These are phyloP conservation scores for Sporothrix mexicana DNA, from an alignment of 2,329 filamentous ascomycete genomes.

Conservation along the genomic window DNA sequence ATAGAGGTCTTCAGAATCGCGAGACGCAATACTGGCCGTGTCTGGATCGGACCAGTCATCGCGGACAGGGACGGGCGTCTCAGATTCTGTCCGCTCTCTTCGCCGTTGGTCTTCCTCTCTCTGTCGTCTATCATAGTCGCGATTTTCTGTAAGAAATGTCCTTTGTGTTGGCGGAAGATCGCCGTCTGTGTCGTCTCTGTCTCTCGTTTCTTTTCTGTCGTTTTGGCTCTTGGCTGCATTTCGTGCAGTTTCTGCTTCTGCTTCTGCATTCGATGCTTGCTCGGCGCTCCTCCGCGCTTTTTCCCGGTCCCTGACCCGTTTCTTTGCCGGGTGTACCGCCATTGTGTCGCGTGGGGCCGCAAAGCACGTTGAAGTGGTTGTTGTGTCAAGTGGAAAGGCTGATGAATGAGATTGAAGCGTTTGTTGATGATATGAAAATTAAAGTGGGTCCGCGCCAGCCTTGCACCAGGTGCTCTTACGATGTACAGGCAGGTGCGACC, in stretches of 20 bases:
- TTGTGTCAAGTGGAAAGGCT: neutral
- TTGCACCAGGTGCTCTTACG: neutral
- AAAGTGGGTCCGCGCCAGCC: conserved; percentile 23
- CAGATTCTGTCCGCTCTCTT: neutral
- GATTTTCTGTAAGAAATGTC: neutral
- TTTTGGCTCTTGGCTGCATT: neutral
- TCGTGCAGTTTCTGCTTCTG: neutral
- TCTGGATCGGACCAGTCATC: conserved; percentile 50
- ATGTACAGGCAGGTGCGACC: too few species aligned
- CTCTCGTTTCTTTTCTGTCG: neutral
- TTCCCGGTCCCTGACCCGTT: neutral
- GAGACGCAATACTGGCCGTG: conserved; percentile 54
- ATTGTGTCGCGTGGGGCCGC: neutral
- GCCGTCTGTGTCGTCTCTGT: neutral
- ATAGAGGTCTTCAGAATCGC: conserved; percentile 55
- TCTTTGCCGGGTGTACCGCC: neutral
- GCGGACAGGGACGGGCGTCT: neutral
- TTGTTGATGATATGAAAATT: conserved; percentile 29
- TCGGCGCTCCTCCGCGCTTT: too few species aligned
- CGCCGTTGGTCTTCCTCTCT: too few species aligned
- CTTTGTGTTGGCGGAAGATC: neutral
- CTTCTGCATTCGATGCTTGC: neutral
- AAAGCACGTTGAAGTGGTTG: neutral
- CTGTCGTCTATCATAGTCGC: neutral
- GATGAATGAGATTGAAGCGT: neutral